Evolutionary conservation across 805 yeast species (phyloP).

Genomic region (Candida saitoana): DNA sequence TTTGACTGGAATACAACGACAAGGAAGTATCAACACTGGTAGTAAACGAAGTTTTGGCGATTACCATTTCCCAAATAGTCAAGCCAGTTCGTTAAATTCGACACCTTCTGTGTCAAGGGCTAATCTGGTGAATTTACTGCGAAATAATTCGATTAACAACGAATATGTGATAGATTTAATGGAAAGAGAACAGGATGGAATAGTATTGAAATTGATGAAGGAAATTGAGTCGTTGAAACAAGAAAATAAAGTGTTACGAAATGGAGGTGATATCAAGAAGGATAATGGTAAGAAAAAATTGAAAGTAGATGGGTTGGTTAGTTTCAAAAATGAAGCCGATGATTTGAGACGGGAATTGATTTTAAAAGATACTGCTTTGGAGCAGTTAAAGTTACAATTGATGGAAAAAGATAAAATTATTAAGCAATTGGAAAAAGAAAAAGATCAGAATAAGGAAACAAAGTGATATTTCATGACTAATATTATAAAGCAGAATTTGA

Average conservation of each 20-base stretch:
- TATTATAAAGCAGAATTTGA: too few species aligned
- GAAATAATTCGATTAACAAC: constrained; percentile 12
- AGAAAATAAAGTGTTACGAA: constrained; percentile 38
- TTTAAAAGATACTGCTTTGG: neutral
- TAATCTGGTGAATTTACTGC: neutral
- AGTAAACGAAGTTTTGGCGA: constrained; percentile 4
- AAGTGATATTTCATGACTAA: too few species aligned
- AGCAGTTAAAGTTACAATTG: neutral
- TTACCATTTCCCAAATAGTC: constrained; percentile 4
- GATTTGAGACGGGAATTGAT: constrained; percentile 1
- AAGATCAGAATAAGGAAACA: neutral
- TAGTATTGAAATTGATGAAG: constrained; percentile 60
- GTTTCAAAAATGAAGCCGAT: neutral
- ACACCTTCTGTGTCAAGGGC: neutral
- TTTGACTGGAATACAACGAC: neutral
- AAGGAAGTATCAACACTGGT: neutral
- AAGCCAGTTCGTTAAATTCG: constrained; percentile 2
- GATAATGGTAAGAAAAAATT: neutral
- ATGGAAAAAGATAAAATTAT: neutral
- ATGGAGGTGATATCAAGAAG: neutral
- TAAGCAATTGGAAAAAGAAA: neutral
- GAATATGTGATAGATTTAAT: constrained; percentile 54
- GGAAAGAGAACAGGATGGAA: constrained; percentile 76
- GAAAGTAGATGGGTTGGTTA: neutral
- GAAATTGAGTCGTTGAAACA: constrained; percentile 54